phyloP scores from a whole-genome alignment of 2,329 filamentous ascomycete genomes.

The Knoxdaviesia capensis region DNA sequence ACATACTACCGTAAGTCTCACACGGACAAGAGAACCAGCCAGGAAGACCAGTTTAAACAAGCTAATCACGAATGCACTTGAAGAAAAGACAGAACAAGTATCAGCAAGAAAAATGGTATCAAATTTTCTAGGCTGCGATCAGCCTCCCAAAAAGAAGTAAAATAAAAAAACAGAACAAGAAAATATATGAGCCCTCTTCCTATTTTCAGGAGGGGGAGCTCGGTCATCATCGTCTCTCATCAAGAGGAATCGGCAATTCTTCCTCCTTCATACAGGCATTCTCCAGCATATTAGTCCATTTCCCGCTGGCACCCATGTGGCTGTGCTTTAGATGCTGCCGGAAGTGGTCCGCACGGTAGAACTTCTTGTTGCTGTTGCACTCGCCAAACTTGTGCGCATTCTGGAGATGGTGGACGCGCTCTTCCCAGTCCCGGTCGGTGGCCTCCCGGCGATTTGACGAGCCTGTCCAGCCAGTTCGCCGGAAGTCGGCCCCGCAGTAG shows the following conservation, averaged over 20 bases:
- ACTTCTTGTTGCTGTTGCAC: slow-evolving; percentile 97
- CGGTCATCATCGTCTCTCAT: not conserved
- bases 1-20: no score
- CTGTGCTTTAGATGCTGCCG: slow-evolving; percentile 96
- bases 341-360: slow-evolving; percentile 94
- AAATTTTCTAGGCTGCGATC: no score
- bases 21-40: no score
- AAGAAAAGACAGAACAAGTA: no score
- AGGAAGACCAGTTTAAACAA: no score
- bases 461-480: slow-evolving; percentile 16
- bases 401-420: slow-evolving; percentile 69
- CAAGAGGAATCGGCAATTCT: slow-evolving; percentile 29
- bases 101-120: no score
- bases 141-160: not conserved
- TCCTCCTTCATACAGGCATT: slow-evolving; percentile 89
- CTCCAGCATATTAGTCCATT: slow-evolving; percentile 97
- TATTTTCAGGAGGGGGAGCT: no score
- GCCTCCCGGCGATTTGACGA: slow-evolving; percentile 21
- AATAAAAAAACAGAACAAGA: slow-evolving; percentile 1
- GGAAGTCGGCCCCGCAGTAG: slow-evolving; percentile 87
- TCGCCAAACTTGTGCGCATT: slow-evolving; percentile 91
- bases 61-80: no score
- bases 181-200: not conserved
- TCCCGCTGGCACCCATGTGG: slow-evolving; percentile 85
- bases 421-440: slow-evolving; percentile 76